phyloP scores from a whole-genome alignment of 2,329 filamentous ascomycete species.

The Metarhizium rileyi region DNA sequence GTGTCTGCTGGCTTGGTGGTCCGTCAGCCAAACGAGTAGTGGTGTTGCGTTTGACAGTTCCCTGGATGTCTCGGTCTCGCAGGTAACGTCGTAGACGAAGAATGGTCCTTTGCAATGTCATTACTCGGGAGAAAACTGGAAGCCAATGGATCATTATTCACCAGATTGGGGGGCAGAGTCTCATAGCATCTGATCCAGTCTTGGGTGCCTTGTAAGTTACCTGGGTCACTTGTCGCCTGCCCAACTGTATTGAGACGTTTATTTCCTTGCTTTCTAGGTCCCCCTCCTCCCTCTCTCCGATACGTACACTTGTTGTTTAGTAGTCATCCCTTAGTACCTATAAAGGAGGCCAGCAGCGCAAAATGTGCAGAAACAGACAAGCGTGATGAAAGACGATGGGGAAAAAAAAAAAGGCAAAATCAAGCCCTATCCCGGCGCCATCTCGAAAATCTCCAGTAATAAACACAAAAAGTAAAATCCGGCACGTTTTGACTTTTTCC shows the following conservation, averaged over 20 bases:
- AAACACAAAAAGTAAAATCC: neutral
- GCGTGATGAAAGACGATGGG: neutral
- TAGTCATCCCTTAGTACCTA: neutral
- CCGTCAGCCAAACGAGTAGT: neutral
- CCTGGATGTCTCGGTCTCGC: slow-evolving; percentile 11
- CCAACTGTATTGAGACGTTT: neutral
- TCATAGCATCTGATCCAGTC: neutral
- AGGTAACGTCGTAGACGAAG: slow-evolving; percentile 6
- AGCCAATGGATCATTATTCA: neutral
- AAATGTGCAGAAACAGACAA: neutral
- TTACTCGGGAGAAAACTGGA: neutral
- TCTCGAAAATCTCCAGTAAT: neutral
- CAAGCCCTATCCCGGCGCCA: neutral
- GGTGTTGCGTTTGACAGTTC: slow-evolving; percentile 2
- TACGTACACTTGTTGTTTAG: neutral
- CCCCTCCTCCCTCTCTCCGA: neutral
- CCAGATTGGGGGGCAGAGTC: neutral
- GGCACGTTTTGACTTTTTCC: neutral
- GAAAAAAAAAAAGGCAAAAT: neutral
- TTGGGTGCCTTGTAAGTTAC: neutral
- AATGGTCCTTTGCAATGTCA: slow-evolving; percentile 2
- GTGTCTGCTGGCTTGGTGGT: neutral
- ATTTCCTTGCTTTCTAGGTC: neutral
- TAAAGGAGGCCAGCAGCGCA: neutral
- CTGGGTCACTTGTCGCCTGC: neutral